Evolutionary conservation across 202 grass and related monocot genomes (phyloP), one percentile per base, ranked within the genome.

Genomic region (Panicum virgatum): DNA sequence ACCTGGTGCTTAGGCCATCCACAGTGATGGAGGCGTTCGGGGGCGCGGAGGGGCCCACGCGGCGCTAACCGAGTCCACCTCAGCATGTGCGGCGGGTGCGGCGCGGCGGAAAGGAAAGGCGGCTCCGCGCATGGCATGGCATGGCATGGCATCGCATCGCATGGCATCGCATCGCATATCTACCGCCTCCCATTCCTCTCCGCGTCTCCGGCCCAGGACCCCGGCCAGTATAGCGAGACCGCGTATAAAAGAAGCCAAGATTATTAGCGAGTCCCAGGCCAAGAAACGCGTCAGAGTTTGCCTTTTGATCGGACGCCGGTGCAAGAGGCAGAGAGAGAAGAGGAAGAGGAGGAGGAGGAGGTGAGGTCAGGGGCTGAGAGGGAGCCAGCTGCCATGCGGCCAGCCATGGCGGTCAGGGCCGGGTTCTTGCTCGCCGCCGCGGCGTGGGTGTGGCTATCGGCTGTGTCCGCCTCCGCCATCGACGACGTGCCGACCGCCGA

Each of bases 401-500:
- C 57, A 48, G 37, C 30, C 39, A 89, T 81, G 85, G 66, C 26
- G 77, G 7, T 42, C 34, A 77, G 54, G 66, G 60, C 53, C 9
- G 47, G 18, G 69, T 19, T 65, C 44, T 6, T 83, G 81, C 67
- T 82, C 51, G 66, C 51, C 16, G 62, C 39, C 16, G 61, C 67
- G 82, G 19, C 67, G 73, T 82, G 27, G 74, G 40, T 18, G 25
- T 86, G 54, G 61, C 45, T 85, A 20, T 48, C 30, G 53, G 77
- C 57, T 22, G 68, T 1, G 65, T 12, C 77, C 44, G 53, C 57
- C 13, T 39, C 76, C 9, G 80, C 72, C 25, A 88, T 88, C 56
- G 78, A 80, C 62, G 85, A 56, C 73, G 88, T 83, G 20, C 82
- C 85, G 69, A 67, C 11, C 73, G n/a, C 77, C 3, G 23, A 88